These are phyloP conservation scores for Pythium insidiosum DNA, from an alignment of 352 stramenopile species.

Conservation along the genomic window DNA sequence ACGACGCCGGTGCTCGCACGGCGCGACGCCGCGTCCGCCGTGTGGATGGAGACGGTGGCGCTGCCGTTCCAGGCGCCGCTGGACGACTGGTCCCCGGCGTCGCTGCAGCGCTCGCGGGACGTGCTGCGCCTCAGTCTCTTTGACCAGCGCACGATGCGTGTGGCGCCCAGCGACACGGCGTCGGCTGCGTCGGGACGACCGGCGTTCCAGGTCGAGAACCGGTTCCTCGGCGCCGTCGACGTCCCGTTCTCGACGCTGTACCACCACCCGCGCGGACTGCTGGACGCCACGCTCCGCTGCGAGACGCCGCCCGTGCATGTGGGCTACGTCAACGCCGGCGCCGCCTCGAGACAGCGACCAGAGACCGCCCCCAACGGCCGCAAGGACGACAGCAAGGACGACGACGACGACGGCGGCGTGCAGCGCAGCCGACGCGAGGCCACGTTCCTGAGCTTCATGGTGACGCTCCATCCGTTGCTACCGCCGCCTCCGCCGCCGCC, in stretches of 20 bases:
- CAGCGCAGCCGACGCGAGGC: slow-evolving; percentile 37
- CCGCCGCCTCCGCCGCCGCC: slow-evolving; percentile 25
- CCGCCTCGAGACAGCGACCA: no score
- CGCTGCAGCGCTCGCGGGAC: slow-evolving; percentile 65
- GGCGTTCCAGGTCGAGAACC: slow-evolving; percentile 64
- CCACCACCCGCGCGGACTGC: slow-evolving; percentile 39
- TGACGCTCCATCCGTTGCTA: slow-evolving; percentile 84
- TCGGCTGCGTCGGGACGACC: no score
- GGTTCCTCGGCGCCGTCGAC: slow-evolving; percentile 75
- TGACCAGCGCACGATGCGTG: no score
- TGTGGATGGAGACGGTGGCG: slow-evolving; percentile 91
- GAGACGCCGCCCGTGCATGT: slow-evolving; percentile 78
- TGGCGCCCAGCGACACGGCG: no score
- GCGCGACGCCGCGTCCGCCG: slow-evolving; percentile 27
- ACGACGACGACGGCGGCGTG: slow-evolving; percentile 22
- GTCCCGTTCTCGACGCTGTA: slow-evolving; percentile 89
- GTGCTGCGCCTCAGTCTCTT: slow-evolving; percentile 83
- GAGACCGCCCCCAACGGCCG: slow-evolving; percentile 1
- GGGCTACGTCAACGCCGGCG: slow-evolving; percentile 74
- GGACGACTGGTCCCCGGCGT: slow-evolving; percentile 73
- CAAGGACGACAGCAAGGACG: slow-evolving; percentile 3
- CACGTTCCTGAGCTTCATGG: slow-evolving; percentile 81
- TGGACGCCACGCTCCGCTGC: slow-evolving; percentile 81
- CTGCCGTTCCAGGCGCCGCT: slow-evolving; percentile 81
- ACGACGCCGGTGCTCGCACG: slow-evolving; percentile 37